A percentile compares a stretch with the other conserved stretches of the same genome.
These are phyloP conservation scores for Chaetomium globosum DNA, from an alignment of 2,329 filamentous ascomycete genomes.

Conservation along the genomic window DNA sequence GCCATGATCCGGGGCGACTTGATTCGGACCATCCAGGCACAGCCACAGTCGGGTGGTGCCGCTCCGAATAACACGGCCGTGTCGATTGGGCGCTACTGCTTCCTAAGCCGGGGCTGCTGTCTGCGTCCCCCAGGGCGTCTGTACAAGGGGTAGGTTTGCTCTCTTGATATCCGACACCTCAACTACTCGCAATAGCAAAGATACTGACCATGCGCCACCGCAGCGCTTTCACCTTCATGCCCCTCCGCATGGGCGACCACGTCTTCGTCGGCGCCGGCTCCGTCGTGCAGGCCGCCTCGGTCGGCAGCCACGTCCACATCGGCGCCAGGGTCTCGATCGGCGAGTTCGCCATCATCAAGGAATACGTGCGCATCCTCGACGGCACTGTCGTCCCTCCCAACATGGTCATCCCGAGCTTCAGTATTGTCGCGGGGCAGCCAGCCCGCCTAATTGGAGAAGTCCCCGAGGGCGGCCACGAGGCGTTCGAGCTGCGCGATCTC, in stretches of 20 bases:
- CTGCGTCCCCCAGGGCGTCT: slow-evolving; percentile 82
- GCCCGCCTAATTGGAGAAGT: slow-evolving; percentile 81
- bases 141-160: slow-evolving; percentile 65
- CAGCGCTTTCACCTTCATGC: slow-evolving; percentile 74
- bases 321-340: slow-evolving; percentile 76
- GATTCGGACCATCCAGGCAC: slow-evolving; percentile 57
- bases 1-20: slow-evolving; percentile 93
- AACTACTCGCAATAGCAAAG: no score
- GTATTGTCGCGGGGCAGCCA: slow-evolving; percentile 82
- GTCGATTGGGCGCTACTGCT: slow-evolving; percentile 87
- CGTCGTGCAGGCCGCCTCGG: slow-evolving; percentile 78
- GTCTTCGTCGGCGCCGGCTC: slow-evolving; percentile 80
- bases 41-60: slow-evolving; percentile 44
- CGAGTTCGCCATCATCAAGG: slow-evolving; percentile 89
- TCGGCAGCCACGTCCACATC: slow-evolving; percentile 85
- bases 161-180: background rate
- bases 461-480: slow-evolving; percentile 68
- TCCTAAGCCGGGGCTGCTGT: slow-evolving; percentile 76
- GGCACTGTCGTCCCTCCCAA: slow-evolving; percentile 80
- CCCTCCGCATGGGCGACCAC: slow-evolving; percentile 90
- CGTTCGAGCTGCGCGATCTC: slow-evolving; percentile 65
- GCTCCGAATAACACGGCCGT: slow-evolving; percentile 68
- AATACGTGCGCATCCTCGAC: slow-evolving; percentile 86
- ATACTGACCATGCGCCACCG: background rate
- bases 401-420: slow-evolving; percentile 92